Evolutionary conservation across 345 rosid species (phyloP).

Genomic region (Heritiera littoralis): DNA sequence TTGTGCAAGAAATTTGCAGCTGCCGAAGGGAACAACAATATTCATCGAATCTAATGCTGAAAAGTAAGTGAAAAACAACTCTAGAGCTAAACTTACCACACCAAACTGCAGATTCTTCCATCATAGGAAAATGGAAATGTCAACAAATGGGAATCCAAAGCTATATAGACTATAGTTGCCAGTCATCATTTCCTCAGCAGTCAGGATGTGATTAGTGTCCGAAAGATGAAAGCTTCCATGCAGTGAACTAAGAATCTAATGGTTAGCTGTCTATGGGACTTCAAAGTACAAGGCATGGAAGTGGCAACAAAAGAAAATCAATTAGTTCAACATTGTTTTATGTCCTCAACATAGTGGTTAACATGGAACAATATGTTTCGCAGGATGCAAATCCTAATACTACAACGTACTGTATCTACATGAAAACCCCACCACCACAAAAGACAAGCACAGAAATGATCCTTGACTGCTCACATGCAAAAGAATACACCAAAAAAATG

Average conservation of each 20-base stretch:
- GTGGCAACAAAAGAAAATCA: background rate
- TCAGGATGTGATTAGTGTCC: no score
- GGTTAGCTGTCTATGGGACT: background rate
- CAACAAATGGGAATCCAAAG: background rate
- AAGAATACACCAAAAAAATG: slow-evolving; percentile 3
- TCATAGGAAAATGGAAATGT: background rate
- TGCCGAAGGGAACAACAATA: no score
- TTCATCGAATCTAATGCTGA: no score
- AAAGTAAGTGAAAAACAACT: background rate
- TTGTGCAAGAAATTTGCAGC: no score
- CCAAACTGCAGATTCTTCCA: background rate
- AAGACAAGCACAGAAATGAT: background rate
- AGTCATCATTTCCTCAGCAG: no score
- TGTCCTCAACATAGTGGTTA: background rate
- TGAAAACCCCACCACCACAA: slow-evolving; percentile 1
- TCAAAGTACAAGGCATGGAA: no score
- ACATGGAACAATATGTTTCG: slow-evolving; percentile 8
- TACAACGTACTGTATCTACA: slow-evolving; percentile 9
- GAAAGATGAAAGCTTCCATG: no score
- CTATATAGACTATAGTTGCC: no score
- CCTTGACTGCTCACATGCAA: slow-evolving; percentile 9
- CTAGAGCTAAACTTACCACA: background rate
- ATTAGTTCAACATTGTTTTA: background rate
- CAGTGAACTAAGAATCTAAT: background rate
- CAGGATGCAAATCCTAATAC: slow-evolving; percentile 14